Evolutionary conservation across 192 early-diverging fungal species (phyloP).

Genomic region (Coemansia sp.): DNA sequence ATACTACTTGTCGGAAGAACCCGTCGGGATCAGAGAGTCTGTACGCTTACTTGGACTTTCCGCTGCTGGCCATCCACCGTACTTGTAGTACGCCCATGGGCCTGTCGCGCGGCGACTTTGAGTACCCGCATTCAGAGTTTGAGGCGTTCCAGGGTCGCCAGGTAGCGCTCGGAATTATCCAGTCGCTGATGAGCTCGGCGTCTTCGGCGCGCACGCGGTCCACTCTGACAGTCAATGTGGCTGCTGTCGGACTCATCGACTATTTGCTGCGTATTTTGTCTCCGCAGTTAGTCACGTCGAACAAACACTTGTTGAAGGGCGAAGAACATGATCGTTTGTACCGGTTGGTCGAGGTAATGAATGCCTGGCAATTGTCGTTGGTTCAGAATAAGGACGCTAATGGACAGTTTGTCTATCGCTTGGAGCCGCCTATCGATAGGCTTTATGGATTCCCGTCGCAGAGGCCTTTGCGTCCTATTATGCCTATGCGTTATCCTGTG

Average conservation of each 20-base stretch:
- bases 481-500: slow-evolving; percentile 72
- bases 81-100: slow-evolving; percentile 74
- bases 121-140: slow-evolving; percentile 79
- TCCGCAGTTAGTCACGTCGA: slow-evolving; percentile 71
- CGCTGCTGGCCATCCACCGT: slow-evolving; percentile 74
- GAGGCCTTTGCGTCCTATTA: slow-evolving; percentile 21
- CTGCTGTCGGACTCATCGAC: slow-evolving; percentile 64
- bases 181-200: slow-evolving; percentile 56
- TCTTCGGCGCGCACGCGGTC: slow-evolving; percentile 56
- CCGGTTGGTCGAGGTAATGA: slow-evolving; percentile 43
- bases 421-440: slow-evolving; percentile 79
- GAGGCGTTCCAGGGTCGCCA: slow-evolving; percentile 61
- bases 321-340: slow-evolving; percentile 21
- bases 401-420: slow-evolving; percentile 39
- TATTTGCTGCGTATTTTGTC: slow-evolving; percentile 77
- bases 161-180: slow-evolving; percentile 59
- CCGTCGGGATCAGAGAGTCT: slow-evolving; percentile 58
- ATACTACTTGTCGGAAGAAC: slow-evolving; percentile 30
- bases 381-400: slow-evolving; percentile 37
- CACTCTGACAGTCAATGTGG: slow-evolving; percentile 52
- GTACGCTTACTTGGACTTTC: slow-evolving; percentile 69
- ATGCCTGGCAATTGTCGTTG: slow-evolving; percentile 26
- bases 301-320: slow-evolving; percentile 50
- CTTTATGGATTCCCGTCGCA: slow-evolving; percentile 25
- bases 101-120: slow-evolving; percentile 60